Evolutionary conservation across 352 stramenopile genomes (phyloP).

Genomic region (Phytopythium vexans): DNA sequence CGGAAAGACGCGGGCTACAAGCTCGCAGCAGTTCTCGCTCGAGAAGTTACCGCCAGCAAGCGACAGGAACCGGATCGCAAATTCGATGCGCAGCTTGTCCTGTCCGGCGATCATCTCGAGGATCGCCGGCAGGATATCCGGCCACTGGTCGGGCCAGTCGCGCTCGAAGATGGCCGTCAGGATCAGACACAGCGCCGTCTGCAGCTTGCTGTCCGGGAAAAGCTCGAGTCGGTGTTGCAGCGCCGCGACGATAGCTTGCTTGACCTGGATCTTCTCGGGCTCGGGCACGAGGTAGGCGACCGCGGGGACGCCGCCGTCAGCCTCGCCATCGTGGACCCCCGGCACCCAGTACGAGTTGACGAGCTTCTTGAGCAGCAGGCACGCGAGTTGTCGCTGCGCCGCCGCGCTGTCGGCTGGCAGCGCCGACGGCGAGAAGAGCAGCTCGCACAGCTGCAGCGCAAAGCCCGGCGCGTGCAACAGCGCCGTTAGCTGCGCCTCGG

Average conservation of each 20-base stretch:
- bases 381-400: constrained; percentile 62
- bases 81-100: constrained; percentile 57
- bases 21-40: constrained; percentile 75
- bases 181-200: constrained; percentile 75
- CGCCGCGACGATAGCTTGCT: constrained; percentile 47
- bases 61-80: constrained; percentile 73
- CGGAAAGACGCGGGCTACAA: constrained; percentile 70
- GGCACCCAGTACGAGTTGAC: constrained; percentile 59
- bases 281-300: constrained; percentile 49
- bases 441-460: constrained; percentile 64
- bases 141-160: constrained; percentile 83
- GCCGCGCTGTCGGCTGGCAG: constrained; percentile 19
- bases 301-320: constrained; percentile 18
- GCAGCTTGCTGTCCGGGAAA: constrained; percentile 67
- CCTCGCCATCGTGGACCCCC: constrained; percentile 17
- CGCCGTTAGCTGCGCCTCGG: constrained; percentile 62
- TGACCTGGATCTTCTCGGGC: constrained; percentile 66
- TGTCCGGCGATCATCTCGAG: constrained; percentile 53
- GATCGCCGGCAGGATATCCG: constrained; percentile 62
- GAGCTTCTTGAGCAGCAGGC: constrained; percentile 76
- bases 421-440: constrained; percentile 42
- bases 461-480: constrained; percentile 61
- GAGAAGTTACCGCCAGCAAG: constrained; percentile 71
- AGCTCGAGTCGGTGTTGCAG: constrained; percentile 56
- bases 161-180: constrained; percentile 80